phyloP scores from a whole-genome alignment of 164 flowering plant genomes.

The Protea cynaroides region DNA sequence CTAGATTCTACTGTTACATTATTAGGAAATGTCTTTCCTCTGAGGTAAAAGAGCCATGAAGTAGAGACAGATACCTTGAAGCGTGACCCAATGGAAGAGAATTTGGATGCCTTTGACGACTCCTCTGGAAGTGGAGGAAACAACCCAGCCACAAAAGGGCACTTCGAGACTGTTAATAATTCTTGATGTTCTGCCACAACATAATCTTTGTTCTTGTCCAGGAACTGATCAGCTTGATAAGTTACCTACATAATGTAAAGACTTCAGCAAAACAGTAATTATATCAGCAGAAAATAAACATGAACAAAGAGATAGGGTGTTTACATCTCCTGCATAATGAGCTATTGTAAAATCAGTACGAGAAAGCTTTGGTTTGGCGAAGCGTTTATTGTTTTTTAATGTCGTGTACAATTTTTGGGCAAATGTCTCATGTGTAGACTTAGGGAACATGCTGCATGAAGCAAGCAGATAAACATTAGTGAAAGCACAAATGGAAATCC shows the following conservation, averaged over 20 bases:
- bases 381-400: slow-evolving; percentile 74
- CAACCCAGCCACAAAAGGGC: slow-evolving; percentile 71
- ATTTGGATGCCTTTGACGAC: slow-evolving; percentile 78
- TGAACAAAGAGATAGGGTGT: not conserved
- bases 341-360: slow-evolving; percentile 81
- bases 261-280: not conserved
- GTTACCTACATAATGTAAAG: slow-evolving; percentile 40
- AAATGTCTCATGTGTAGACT: slow-evolving; percentile 98
- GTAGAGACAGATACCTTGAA: slow-evolving; percentile 50
- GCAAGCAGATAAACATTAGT: slow-evolving; percentile 7
- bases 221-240: slow-evolving; percentile 77
- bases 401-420: slow-evolving; percentile 96
- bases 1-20: not conserved
- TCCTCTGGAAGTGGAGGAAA: slow-evolving; percentile 78
- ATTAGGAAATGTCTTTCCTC: not conserved
- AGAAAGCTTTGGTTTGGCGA: slow-evolving; percentile 94
- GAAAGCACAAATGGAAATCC: not conserved
- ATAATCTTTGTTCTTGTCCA: slow-evolving; percentile 95
- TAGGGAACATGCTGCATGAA: slow-evolving; percentile 91
- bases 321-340: slow-evolving; percentile 98
- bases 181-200: slow-evolving; percentile 98
- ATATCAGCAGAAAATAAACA: not conserved
- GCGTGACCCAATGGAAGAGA: slow-evolving; percentile 91
- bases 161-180: slow-evolving; percentile 64
- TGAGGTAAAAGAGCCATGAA: not conserved